These are phyloP conservation scores for Leccinum ochraceum DNA, from an alignment of 768 basidiomycete species.

Conservation along the genomic window DNA sequence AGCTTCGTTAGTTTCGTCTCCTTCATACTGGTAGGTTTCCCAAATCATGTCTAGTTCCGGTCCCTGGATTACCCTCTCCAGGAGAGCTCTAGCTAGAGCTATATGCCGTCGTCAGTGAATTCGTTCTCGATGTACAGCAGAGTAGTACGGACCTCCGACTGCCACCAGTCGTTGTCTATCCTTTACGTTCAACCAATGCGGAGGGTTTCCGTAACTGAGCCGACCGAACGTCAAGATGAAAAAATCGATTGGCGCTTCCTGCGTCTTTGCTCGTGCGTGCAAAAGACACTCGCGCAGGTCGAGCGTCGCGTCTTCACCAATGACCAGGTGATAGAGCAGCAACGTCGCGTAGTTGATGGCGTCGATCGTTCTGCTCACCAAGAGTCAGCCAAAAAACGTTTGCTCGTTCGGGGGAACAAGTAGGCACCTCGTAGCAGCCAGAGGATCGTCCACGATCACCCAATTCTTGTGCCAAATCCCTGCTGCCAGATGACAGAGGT, in stretches of 20 bases:
- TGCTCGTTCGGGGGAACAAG: background rate
- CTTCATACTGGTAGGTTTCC: slow-evolving; percentile 55
- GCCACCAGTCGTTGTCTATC: slow-evolving; percentile 43
- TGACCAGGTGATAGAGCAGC: slow-evolving; percentile 65
- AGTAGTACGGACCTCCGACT: slow-evolving; percentile 46
- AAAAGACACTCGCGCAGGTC: slow-evolving; percentile 62
- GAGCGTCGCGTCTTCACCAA: slow-evolving; percentile 45
- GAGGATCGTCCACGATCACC: slow-evolving; percentile 37
- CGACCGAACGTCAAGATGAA: slow-evolving; percentile 80
- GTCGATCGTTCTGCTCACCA: slow-evolving; percentile 45
- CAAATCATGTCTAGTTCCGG: slow-evolving; percentile 69
- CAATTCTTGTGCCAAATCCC: slow-evolving; percentile 71
- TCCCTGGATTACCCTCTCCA: slow-evolving; percentile 70
- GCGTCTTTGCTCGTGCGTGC: slow-evolving; percentile 51
- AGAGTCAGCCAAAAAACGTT: slow-evolving; percentile 1
- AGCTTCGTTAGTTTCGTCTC: slow-evolving; percentile 39
- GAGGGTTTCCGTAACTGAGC: slow-evolving; percentile 67
- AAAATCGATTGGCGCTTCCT: slow-evolving; percentile 64
- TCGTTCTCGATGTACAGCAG: background rate
- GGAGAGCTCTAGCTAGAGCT: slow-evolving; percentile 62
- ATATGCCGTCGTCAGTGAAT: slow-evolving; percentile 6
- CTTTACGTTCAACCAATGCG: slow-evolving; percentile 53
- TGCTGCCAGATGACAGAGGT: slow-evolving; percentile 50
- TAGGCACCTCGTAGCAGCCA: slow-evolving; percentile 29
- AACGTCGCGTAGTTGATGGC: slow-evolving; percentile 54